Base-by-base conservation (phyloP, 2,329 filamentous ascomycete species). In the Pseudogymnoascus sp. region DNA sequence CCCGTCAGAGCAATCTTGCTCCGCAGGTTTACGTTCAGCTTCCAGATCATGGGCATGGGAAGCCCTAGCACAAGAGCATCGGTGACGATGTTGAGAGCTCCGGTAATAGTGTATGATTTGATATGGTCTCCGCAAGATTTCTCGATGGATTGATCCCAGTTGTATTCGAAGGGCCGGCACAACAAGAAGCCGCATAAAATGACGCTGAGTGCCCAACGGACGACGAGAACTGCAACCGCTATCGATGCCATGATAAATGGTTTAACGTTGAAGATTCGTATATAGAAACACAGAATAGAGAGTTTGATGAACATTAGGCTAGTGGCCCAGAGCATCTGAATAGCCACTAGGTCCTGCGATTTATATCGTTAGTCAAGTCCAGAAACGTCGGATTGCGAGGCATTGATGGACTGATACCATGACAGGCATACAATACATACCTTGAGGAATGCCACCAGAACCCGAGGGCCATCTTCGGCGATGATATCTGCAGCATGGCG, bases 31-130 rank as follows among this genome's bases (percentile, higher is more conserved):
- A 82, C 71, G 61, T 80, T 77, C 50, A 80, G 75, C 16, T 71
- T 67, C 73, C 77, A 78, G 12, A 82, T 74, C 18, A 77, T 77
- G 23, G 77, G 74, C 63, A 83, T 75, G 1, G 80, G 80, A 47
- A 83, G 68, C 16, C 74, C 35, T 42, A 82, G 69, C 42, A 83
- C 77, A 62, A 79, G 65, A 12, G 80, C 62, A 64, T 83, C 79
- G 11, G 77, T 78, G 5, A 75, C 66, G 35, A 82, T 78, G 60
- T 79, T 80, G 65, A 78, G 77, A 0, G 75, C 75, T 1, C 75
- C 75, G 60, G 75, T 75, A 38, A 72, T 73, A 50, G 77, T 75
- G 62, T 76, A 77, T n/a, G 73, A 72, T 4, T 71, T 70, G 35
- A 73, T 70, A 53, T 75, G 70, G 63, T 76, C 71, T 47, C 74